phyloP scores from a whole-genome alignment of 257 asterid genomes.

The Scutellaria barbata region DNA sequence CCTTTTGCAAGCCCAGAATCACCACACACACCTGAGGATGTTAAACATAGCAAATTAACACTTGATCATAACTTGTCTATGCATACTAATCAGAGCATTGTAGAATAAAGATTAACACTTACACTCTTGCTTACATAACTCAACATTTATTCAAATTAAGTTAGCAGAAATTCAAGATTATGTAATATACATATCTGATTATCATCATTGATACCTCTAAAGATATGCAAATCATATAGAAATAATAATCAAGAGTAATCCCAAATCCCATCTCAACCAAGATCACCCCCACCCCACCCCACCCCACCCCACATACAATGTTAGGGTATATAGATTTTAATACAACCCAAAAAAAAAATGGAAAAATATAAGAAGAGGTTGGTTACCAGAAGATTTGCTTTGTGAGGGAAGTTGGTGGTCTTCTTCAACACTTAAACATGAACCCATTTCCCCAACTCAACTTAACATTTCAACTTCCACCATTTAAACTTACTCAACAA shows the following conservation, averaged over 20 bases:
- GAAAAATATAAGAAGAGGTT: no score
- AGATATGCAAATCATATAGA: not conserved
- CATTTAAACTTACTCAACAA: conserved; percentile 13
- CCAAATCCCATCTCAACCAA: conserved; percentile 6
- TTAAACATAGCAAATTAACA: not conserved
- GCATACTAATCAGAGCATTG: not conserved
- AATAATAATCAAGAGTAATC: conserved; percentile 21
- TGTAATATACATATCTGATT: not conserved
- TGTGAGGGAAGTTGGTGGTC: conserved; percentile 42
- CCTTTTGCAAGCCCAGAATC: conserved; percentile 46
- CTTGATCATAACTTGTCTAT: no score
- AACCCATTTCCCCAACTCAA: conserved; percentile 59
- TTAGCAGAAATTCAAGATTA: not conserved
- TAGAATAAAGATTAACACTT: no score
- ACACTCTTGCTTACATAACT: no score
- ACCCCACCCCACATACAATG: not conserved
- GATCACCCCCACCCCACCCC: not conserved
- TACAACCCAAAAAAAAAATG: not conserved
- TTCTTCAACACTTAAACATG: conserved; percentile 78
- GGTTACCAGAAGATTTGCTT: conserved; percentile 39
- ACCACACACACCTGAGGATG: conserved; percentile 34
- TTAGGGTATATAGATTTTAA: not conserved
- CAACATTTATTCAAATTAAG: not conserved
- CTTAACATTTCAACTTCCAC: conserved; percentile 47
- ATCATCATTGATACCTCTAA: not conserved